Base-by-base conservation (phyloP, 305 asterid species). In the Euphrasia arctica region DNA sequence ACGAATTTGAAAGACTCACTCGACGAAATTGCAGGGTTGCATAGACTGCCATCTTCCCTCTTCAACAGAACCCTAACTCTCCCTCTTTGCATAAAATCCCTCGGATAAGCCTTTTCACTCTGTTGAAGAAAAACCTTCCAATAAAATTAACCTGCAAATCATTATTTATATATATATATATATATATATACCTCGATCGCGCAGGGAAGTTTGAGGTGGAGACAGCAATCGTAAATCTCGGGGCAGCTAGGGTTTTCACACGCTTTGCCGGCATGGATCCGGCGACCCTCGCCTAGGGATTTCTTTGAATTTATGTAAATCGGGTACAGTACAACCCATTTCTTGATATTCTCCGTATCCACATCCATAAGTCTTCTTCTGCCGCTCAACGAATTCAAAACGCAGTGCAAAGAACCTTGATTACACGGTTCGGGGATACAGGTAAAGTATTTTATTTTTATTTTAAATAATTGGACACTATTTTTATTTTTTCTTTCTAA, bases 81-180 rank as follows among this genome's bases (percentile, higher is more conserved):
- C 75, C 98, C 98, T 57, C 88, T 75, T 85, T 92, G 94, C 96
- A 89, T 84, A 76, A 85, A 92, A 83, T 89, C 96, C 63, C 96
- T 84, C 0, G 98, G 98, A 79, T 92, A 92, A 9, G 97, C 96
- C 88, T 92, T 92, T 60, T 89, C 96, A 14, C 76, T 73, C 96
- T 91, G 64, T 66, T 32, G 5, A 32, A 32, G 22, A 32, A 32
- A 32, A 32, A 32, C 27, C 0, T 25, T 52, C 49, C 62, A 42
- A 34, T 1, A 34, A 52, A 62, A 56, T 49, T 47, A 18, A 32
- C 45, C 11, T 62, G 72, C 62, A 48, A 75, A 81, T 74, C 74
- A 87, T 18, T 58, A 67, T 0, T 25, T 3, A 25, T 25, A 25
- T 1, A 25, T 25, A 18, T 18, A 18, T 18, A 18, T 49, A 11